Evolutionary conservation across 805 yeast species (phyloP), one percentile per base, ranked within the genome.

Genomic region (Helenozyma baotianmanensis): DNA sequence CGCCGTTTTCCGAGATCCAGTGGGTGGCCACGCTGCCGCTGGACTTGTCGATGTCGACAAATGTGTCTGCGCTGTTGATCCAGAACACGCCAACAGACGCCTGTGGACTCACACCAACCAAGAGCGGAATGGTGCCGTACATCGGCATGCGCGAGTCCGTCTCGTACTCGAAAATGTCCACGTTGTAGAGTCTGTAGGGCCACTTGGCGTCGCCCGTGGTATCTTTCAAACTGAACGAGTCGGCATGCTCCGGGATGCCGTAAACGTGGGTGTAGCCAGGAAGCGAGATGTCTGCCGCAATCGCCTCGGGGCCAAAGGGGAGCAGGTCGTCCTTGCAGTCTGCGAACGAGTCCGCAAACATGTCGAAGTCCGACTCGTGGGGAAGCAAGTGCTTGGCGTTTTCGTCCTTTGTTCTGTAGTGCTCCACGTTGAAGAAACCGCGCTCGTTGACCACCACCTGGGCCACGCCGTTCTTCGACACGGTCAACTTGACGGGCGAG

Each of bases 231-330:
- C 80, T 68, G 30, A 92, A 60, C 1, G 82, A 64, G 46, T 86
- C 95, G 0, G 97, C 90, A 51, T 92, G 98, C 57, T 92, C 98
- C 0, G 98, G 97, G 27, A 92, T 82, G n/a, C 99, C 99, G 55
- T 76, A 92, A 1, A 86, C 83, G 48, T 81, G 70, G 4, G 64
- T 54, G 45, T 69, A 80, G 1, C 76, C 79, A 3, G 59, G 51
- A 43, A 92, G 80, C 0, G 76, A 60, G 38, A 87, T 71, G 54
- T 92, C 99, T 18, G 84, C 43, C 0, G 82, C 96, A 16, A 92
- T 69, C 0, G 96, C 76, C 56, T 92, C 97, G 0, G 98, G 97
- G 0, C 95, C 95, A 24, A 83, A 60, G 6, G 88, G 86, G 9
- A 83, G 43, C 3, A 68, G 60, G 54, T 92, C 98, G 3, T 48